A percentile compares a stretch with the other conserved stretches of the same genome.
Conservation (phyloP, 352 stramenopile genomes). For the Phytophthora agathidicida region DNA sequence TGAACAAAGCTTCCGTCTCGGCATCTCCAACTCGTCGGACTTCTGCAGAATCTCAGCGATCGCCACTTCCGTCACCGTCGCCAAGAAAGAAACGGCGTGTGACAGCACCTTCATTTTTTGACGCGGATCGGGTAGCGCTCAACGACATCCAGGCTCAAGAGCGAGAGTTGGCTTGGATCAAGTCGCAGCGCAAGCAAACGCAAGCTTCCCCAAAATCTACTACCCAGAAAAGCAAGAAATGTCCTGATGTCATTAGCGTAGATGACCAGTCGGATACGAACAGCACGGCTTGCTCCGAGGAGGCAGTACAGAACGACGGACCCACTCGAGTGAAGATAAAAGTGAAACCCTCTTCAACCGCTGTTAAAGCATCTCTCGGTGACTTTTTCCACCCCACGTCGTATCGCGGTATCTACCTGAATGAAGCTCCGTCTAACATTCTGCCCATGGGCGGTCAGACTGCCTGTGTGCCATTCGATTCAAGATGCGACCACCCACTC, state of each 20-base stretch:
- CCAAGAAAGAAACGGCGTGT: slow-evolving; percentile 31
- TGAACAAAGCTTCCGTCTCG: neutral
- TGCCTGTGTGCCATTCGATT: slow-evolving; percentile 22
- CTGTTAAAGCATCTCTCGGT: neutral
- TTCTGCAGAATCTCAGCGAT: slow-evolving; percentile 5
- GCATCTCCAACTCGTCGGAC: neutral
- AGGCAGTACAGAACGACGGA: slow-evolving; percentile 1
- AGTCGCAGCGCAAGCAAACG: slow-evolving; percentile 31
- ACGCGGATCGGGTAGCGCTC: slow-evolving; percentile 31
- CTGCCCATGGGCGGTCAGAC: neutral
- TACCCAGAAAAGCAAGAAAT: slow-evolving; percentile 10
- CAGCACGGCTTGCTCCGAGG: neutral
- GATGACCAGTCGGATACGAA: slow-evolving; percentile 20
- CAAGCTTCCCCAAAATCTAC: slow-evolving; percentile 7
- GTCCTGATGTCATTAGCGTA: slow-evolving; percentile 19
- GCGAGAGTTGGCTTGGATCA: slow-evolving; percentile 44
- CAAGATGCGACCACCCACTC: slow-evolving; percentile 28
- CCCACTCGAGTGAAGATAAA: neutral
- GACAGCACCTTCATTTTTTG: slow-evolving; percentile 8
- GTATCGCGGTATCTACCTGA: slow-evolving; percentile 32
- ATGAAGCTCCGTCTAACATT: slow-evolving; percentile 27
- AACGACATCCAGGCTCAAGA: slow-evolving; percentile 47
- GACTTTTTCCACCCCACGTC: slow-evolving; percentile 38
- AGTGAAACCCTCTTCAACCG: neutral
- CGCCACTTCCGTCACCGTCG: slow-evolving; percentile 1